Conservation (phyloP, 2,329 filamentous ascomycete genomes). For the Cladophialophora carrionii region DNA sequence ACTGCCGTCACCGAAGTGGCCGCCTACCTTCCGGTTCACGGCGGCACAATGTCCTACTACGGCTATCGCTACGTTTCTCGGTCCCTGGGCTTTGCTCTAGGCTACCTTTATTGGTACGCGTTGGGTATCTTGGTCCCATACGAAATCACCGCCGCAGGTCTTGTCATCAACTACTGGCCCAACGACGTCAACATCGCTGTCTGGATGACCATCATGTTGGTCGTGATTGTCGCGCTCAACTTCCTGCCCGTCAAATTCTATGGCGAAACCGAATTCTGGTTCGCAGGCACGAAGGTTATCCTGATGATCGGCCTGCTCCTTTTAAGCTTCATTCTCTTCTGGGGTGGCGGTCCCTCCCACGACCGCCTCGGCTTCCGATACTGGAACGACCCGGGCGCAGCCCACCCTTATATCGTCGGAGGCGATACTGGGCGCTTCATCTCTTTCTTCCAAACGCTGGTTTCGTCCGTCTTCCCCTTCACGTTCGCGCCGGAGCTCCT, state of each 20-base stretch:
- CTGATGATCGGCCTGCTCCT: slow-evolving; percentile 57
- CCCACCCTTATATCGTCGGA: slow-evolving; percentile 53
- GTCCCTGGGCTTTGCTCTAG: slow-evolving; percentile 49
- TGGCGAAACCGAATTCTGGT: slow-evolving; percentile 60
- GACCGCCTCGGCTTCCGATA: slow-evolving; percentile 57
- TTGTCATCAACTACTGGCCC: slow-evolving; percentile 68
- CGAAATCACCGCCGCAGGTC: slow-evolving; percentile 67
- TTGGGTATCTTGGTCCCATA: slow-evolving; percentile 55
- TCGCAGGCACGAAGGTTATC: slow-evolving; percentile 56
- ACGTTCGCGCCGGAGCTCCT: slow-evolving; percentile 61
- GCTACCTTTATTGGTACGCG: slow-evolving; percentile 55
- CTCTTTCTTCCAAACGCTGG: slow-evolving; percentile 56
- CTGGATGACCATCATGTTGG: slow-evolving; percentile 62
- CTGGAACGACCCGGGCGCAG: slow-evolving; percentile 54
- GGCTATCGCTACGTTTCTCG: slow-evolving; percentile 50
- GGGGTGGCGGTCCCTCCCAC: slow-evolving; percentile 58
- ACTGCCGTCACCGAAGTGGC: slow-evolving; percentile 49
- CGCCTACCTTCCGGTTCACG: slow-evolving; percentile 51
- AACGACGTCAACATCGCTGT: slow-evolving; percentile 49
- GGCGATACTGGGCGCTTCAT: slow-evolving; percentile 57
- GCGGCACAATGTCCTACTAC: slow-evolving; percentile 51
- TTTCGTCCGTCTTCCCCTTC: slow-evolving; percentile 59
- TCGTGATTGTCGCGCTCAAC: slow-evolving; percentile 59
- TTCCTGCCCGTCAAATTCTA: slow-evolving; percentile 55
- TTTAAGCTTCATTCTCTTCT: slow-evolving; percentile 59